Conservation (phyloP, 768 basidiomycete species). For the Leccinum subgranulosum region DNA sequence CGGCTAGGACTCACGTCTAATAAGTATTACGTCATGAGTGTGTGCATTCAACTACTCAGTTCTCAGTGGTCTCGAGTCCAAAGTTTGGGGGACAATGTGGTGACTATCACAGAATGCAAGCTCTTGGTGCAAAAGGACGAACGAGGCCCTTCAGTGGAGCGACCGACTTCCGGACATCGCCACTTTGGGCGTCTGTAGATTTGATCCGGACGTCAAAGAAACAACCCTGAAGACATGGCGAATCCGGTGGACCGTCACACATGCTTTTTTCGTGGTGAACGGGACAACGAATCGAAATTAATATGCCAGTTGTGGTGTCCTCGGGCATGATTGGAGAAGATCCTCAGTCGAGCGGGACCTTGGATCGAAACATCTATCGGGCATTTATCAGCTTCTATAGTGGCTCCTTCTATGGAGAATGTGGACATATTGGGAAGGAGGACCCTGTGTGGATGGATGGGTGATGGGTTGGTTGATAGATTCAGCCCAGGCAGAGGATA, state of each 20-base stretch:
- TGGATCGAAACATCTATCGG: slow-evolving; percentile 16
- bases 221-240: slow-evolving; percentile 16
- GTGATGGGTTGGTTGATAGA: slow-evolving; percentile 3
- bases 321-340: slow-evolving; percentile 20
- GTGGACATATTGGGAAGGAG: slow-evolving; percentile 1
- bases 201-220: slow-evolving; percentile 15
- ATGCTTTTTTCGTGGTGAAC: slow-evolving; percentile 10
- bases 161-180: slow-evolving; percentile 5
- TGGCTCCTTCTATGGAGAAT: slow-evolving; percentile 2
- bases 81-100: background rate
- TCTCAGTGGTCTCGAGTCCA: background rate
- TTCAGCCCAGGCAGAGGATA: background rate
- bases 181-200: background rate
- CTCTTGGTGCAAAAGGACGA: background rate
- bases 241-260: slow-evolving; percentile 7
- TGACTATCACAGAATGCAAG: background rate
- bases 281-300: slow-evolving; percentile 1
- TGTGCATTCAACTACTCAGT: background rate
- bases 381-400: slow-evolving; percentile 22
- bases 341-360: slow-evolving; percentile 13
- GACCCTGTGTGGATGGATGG: slow-evolving; percentile 6
- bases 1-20: slow-evolving; percentile 11
- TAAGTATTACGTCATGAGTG: slow-evolving; percentile 13
- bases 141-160: background rate
- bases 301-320: slow-evolving; percentile 13